Evolutionary conservation across 2,329 filamentous ascomycete genomes (phyloP), one percentile per base, ranked within the genome.

Genomic region (Trichoderma afroharzianum): DNA sequence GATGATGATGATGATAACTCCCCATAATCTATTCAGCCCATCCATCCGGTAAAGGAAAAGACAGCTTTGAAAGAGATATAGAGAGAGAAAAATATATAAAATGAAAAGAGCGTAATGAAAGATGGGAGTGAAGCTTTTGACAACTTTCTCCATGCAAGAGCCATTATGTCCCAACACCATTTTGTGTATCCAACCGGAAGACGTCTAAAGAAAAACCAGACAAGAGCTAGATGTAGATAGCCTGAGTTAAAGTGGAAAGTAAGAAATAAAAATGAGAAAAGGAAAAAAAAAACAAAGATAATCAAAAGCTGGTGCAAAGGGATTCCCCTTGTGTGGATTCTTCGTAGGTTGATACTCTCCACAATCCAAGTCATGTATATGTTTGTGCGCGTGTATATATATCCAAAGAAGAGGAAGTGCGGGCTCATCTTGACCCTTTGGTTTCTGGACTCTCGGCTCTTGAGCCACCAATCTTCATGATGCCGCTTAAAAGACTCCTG

Each of bases 401-500:
- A 59, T 32, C 26, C 57, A 24, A 63, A 63, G 28, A 63, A 55
- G 30, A 32, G 14, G 21, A 30, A 57, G 59, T 18, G 26, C 28
- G 50, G 24, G 28, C n/a, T 75, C 72, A 76, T 67, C 62, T 73
- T 21, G 74, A 72, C 50, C 77, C 76, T 70, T 80, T 83, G 8
- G 76, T 75, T n/a, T 83, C 82, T 0, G 82, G 82, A 50, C 82
- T 83, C 68, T 83, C 82, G 28, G 80, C 79, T 32, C 82, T 77
- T 2, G 78, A 80, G 4, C 82, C 82, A 4, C 82, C 82, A 55
- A 84, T 84, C 57, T 82, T 80, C 79, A 84, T 85, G 74, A 85
- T 83, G 55, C 83, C 83, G 57, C 80, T 83, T 15, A 85, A 75
- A 8, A 85, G 81, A 6, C 81, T 83, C 64, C 83, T 77, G 9